phyloP scores from a whole-genome alignment of 768 basidiomycete genomes.

The Cystoderma amianthinum region DNA sequence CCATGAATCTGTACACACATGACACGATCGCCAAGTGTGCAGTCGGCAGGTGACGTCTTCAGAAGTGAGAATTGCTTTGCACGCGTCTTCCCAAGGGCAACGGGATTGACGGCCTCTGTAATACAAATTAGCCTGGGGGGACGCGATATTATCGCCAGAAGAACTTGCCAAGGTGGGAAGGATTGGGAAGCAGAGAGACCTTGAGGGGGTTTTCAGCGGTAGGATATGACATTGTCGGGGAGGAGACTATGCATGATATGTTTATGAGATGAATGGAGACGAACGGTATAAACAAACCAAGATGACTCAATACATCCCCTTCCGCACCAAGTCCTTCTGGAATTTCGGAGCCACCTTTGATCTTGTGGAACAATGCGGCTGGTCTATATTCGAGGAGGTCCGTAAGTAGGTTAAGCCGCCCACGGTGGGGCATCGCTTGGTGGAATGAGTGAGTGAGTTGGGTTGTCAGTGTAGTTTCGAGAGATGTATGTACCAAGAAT shows the following conservation, averaged over 20 bases:
- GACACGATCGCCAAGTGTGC: constrained; percentile 58
- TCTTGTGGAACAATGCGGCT: constrained; percentile 77
- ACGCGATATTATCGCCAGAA: background rate
- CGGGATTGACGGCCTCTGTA: constrained; percentile 80
- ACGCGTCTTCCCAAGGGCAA: constrained; percentile 84
- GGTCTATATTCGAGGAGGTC: constrained; percentile 66
- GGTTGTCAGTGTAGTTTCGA: background rate
- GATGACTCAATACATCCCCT: constrained; percentile 87
- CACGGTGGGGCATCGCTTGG: constrained; percentile 79
- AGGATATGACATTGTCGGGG: constrained; percentile 57
- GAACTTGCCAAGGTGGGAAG: constrained; percentile 60
- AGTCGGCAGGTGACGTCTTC: constrained; percentile 50
- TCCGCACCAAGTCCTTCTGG: constrained; percentile 60
- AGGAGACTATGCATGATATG: constrained; percentile 32
- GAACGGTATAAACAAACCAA: constrained; percentile 52
- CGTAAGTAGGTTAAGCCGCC: constrained; percentile 79
- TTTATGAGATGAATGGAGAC: too few species aligned
- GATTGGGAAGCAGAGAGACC: constrained; percentile 75
- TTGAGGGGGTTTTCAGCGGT: constrained; percentile 43
- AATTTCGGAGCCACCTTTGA: constrained; percentile 70
- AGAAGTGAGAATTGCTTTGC: constrained; percentile 85
- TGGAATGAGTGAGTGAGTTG: too few species aligned
- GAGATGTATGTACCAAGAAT: constrained; percentile 37
- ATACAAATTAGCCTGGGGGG: constrained; percentile 6
- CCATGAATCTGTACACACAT: constrained; percentile 91